Evolutionary conservation across 169 alveolate species (phyloP).

Genomic region (Miamiensis avidus): DNA sequence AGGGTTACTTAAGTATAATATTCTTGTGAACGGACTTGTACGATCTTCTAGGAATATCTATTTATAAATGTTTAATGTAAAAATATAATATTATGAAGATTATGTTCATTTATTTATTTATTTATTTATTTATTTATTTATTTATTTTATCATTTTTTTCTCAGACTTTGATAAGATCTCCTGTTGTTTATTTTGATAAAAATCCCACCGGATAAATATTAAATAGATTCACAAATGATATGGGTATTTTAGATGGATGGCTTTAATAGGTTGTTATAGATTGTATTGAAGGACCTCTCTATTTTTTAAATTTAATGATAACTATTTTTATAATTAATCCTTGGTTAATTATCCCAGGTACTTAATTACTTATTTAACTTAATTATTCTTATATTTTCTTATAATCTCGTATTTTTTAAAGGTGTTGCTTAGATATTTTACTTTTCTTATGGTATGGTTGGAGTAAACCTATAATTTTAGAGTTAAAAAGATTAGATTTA

Average conservation of each 20-base stretch:
- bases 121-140: too few species aligned
- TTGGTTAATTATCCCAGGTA: slow-evolving; percentile 31
- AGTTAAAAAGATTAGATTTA: not conserved
- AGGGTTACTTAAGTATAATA: not conserved
- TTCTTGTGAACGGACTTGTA: not conserved
- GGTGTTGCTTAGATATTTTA: too few species aligned
- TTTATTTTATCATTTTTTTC: too few species aligned
- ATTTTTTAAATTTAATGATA: slow-evolving; percentile 3
- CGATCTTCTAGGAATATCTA: not conserved
- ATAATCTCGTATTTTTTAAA: too few species aligned
- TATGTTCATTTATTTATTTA: too few species aligned
- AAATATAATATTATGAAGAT: too few species aligned
- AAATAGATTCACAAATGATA: slow-evolving; percentile 72
- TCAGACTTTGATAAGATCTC: slow-evolving; percentile 2
- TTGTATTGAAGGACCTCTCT: slow-evolving; percentile 5
- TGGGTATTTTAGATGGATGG: slow-evolving; percentile 43
- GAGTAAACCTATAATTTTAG: not conserved
- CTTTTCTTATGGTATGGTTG: not conserved
- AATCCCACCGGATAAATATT: slow-evolving; percentile 79
- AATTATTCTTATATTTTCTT: too few species aligned
- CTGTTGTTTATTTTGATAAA: slow-evolving; percentile 52
- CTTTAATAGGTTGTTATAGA: not conserved
- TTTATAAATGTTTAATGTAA: not conserved
- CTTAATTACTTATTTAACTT: slow-evolving; percentile 34
- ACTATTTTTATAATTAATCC: slow-evolving; percentile 1